A percentile compares a stretch with the other conserved stretches of the same genome.
Evolutionary conservation across 2,329 filamentous ascomycete genomes (phyloP).

Genomic region (Colletotrichum ledebouriae): DNA sequence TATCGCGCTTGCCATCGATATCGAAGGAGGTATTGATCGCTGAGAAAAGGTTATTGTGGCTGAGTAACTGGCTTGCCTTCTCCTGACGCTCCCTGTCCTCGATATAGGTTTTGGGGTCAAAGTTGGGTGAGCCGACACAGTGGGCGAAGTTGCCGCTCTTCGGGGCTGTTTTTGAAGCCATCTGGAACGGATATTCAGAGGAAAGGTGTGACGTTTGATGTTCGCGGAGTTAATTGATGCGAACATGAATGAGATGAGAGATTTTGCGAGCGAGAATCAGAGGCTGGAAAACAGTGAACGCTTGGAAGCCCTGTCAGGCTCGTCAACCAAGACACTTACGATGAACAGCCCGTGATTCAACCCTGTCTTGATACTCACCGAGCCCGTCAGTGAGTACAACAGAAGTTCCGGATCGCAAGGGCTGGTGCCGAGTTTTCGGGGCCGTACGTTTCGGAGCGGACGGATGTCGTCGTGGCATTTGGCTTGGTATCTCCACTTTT

Average conservation of each 20-base stretch:
- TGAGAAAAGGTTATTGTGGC: conserved; percentile 56
- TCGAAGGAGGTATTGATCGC: conserved; percentile 60
- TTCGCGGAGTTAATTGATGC: neutral
- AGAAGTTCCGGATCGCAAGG: conserved; percentile 2
- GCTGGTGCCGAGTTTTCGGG: conserved; percentile 36
- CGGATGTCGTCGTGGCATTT: conserved; percentile 37
- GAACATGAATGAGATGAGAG: neutral
- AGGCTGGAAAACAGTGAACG: neutral
- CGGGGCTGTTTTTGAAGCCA: conserved; percentile 13
- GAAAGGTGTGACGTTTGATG: neutral
- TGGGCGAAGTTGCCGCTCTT: conserved; percentile 48
- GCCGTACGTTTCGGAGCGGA: conserved; percentile 38
- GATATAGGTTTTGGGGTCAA: conserved; percentile 58
- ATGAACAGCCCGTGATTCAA: too few relatives aligned
- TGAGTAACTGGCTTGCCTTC: conserved; percentile 54
- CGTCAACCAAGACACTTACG: too few relatives aligned
- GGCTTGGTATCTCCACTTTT: conserved; percentile 13
- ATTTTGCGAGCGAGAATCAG: neutral
- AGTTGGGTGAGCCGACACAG: conserved; percentile 61
- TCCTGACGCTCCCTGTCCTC: conserved; percentile 55
- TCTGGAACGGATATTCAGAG: neutral
- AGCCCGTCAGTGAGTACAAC: neutral
- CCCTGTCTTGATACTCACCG: neutral
- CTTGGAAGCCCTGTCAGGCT: too few relatives aligned
- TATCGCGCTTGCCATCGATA: conserved; percentile 57